phyloP scores from a whole-genome alignment of 768 basidiomycete genomes.

The Lepiota venenata region DNA sequence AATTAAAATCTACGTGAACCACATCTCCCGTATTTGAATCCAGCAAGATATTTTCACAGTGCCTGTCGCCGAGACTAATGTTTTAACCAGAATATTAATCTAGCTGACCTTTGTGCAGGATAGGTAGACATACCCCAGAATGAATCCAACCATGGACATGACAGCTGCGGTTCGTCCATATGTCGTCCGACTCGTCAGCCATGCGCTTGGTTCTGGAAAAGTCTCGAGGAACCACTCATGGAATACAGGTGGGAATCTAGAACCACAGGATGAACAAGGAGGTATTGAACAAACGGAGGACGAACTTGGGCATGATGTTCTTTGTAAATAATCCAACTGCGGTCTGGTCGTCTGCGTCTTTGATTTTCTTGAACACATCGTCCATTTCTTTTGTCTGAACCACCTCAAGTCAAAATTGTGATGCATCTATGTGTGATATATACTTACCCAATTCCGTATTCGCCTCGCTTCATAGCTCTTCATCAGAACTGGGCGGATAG shows the following conservation, averaged over 20 bases:
- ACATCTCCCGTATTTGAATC: slow-evolving; percentile 86
- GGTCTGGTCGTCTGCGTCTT: slow-evolving; percentile 44
- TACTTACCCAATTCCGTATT: slow-evolving; percentile 38
- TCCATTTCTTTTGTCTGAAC: slow-evolving; percentile 33
- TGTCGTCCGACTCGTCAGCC: slow-evolving; percentile 84
- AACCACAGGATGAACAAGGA: neutral
- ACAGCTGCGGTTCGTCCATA: slow-evolving; percentile 92
- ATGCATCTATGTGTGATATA: neutral
- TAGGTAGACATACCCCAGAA: slow-evolving; percentile 68
- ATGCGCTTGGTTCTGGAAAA: slow-evolving; percentile 94
- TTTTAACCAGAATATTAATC: neutral
- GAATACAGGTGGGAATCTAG: slow-evolving; percentile 83
- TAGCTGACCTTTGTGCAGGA: neutral
- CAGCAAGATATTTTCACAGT: slow-evolving; percentile 94
- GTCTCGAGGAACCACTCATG: slow-evolving; percentile 98
- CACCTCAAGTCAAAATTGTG: neutral
- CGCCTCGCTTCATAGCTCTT: slow-evolving; percentile 57
- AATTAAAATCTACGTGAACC: slow-evolving; percentile 97
- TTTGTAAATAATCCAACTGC: slow-evolving; percentile 48
- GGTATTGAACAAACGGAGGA: slow-evolving; percentile 2
- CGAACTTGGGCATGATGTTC: slow-evolving; percentile 59
- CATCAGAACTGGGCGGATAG: slow-evolving; percentile 71
- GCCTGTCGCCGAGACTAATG: slow-evolving; percentile 93
- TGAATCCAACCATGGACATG: slow-evolving; percentile 98
- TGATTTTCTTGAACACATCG: slow-evolving; percentile 47